Conservation (phyloP, 1,284 basidiomycete genomes). For the Ustilago crameri region DNA sequence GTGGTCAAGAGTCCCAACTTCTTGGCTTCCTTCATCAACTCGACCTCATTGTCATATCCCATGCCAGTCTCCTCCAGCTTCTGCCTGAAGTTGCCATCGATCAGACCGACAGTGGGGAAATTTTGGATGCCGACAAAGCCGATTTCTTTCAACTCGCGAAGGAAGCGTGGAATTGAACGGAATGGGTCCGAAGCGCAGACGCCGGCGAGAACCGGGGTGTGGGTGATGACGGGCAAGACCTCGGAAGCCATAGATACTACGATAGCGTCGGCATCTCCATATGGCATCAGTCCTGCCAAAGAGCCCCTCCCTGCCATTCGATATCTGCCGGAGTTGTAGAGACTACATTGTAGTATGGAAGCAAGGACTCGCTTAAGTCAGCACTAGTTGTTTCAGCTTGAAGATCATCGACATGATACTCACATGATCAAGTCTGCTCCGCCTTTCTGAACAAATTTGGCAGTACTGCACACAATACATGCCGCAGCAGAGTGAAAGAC, state of each 20-base stretch:
- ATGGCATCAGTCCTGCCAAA: constrained; percentile 45
- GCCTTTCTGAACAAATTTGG: constrained; percentile 47
- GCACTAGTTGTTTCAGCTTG: background rate
- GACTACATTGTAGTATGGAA: constrained; percentile 2
- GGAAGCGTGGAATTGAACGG: constrained; percentile 43
- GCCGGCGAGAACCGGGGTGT: constrained; percentile 47
- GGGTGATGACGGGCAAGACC: constrained; percentile 35
- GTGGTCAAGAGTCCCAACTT: constrained; percentile 39
- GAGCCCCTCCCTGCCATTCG: constrained; percentile 47
- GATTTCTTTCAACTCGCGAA: constrained; percentile 35
- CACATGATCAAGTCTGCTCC: constrained; percentile 46
- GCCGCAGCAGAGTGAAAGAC: too few relatives aligned
- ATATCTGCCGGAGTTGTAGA: constrained; percentile 48
- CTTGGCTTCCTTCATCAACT: constrained; percentile 41
- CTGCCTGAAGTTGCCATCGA: constrained; percentile 45
- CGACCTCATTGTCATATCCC: constrained; percentile 43
- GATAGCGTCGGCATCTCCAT: constrained; percentile 48
- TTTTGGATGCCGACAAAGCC: constrained; percentile 51
- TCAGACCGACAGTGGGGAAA: constrained; percentile 49
- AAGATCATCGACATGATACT: constrained; percentile 1
- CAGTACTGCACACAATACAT: constrained; percentile 9
- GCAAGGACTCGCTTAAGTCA: background rate
- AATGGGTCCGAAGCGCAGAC: constrained; percentile 47
- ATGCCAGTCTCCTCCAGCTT: constrained; percentile 53
- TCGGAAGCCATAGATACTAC: constrained; percentile 47